phyloP scores from a whole-genome alignment of 106 monocot species.

The Iris macrosiphon region DNA sequence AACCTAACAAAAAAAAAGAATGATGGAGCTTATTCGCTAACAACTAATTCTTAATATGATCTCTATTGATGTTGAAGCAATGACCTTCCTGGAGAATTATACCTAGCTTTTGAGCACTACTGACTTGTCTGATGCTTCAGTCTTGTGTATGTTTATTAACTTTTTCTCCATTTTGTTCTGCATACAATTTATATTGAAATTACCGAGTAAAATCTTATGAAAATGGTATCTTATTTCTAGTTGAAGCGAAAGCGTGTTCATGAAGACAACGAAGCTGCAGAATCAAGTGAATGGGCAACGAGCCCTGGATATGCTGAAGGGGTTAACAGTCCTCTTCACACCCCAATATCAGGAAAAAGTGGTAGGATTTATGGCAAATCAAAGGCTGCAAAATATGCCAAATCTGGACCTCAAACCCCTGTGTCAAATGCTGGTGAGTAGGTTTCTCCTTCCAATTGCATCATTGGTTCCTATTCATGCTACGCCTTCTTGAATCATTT shows the following conservation, averaged over 20 bases:
- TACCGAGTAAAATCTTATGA: background rate
- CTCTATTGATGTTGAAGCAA: too few relatives aligned
- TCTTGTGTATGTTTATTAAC: too few relatives aligned
- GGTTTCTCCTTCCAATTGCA: background rate
- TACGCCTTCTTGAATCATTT: background rate
- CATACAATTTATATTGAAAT: too few relatives aligned
- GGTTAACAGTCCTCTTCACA: conserved; percentile 45
- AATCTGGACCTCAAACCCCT: conserved; percentile 58
- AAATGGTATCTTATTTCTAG: conserved; percentile 26
- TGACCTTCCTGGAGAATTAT: too few relatives aligned
- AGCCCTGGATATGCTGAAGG: conserved; percentile 51
- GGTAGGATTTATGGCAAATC: conserved; percentile 26
- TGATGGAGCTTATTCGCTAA: too few relatives aligned
- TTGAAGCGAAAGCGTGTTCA: conserved; percentile 56
- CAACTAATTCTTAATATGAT: too few relatives aligned
- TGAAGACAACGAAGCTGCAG: conserved; percentile 51
- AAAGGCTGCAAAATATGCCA: conserved; percentile 35
- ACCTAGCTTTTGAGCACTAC: too few relatives aligned
- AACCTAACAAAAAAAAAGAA: too few relatives aligned
- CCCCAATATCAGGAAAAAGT: conserved; percentile 61
- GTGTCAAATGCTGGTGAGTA: conserved; percentile 58
- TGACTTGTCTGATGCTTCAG: too few relatives aligned
- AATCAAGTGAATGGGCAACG: conserved; percentile 56
- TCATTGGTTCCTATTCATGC: background rate
- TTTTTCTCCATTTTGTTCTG: too few relatives aligned